Evolutionary conservation across 331 rosid genomes (phyloP), one percentile per base, ranked within the genome.

Genomic region (Telfairia occidentalis): DNA sequence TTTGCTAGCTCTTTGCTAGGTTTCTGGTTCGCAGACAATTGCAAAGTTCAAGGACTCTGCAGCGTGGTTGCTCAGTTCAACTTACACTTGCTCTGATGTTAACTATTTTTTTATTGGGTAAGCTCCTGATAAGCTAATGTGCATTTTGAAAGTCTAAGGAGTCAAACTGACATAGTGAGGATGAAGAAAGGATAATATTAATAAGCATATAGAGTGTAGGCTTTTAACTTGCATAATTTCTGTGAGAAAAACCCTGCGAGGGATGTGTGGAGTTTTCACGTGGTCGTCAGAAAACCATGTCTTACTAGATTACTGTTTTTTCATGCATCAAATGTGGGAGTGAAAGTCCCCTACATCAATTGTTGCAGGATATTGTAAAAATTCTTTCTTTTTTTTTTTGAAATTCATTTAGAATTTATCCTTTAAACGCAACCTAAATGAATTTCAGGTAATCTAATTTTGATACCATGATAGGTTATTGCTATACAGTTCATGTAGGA

Each of bases 41-140:
- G 72, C 93, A 83, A 53, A 76, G 84, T 80, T 83, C 96, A 26
- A 59, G 79, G 23, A 87, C 78, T 24, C 59, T 85, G 82, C 86
- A 84, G 46, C 61, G 81, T 60, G 81, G 91, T 58, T 77, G 88
- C 82, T 85, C 94, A 79, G 78, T 89, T 75, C 84, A 85, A 87
- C 84, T 87, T 64, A 91, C 86, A 35, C 96, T 93, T 30, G 90
- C 84, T 82, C 82, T 93, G 55, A 82, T 93, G 92, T 80, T 93
- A 78, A 82, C 89, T 71, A 83, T 93, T 66, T 90, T 90, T 81
- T 80, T 93, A 38, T 79, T 89, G 55, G 94, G 98, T 93, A 87
- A 85, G 92, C 79, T 67, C 73, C 84, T 73, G 29, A 35, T 74
- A 81, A 80, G 45, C 79, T 77, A 84, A 64, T 73, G 78, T 9